Evolutionary conservation across 2,329 filamentous ascomycete genomes (phyloP).

Genomic region (Trichoderma oligosporum): DNA sequence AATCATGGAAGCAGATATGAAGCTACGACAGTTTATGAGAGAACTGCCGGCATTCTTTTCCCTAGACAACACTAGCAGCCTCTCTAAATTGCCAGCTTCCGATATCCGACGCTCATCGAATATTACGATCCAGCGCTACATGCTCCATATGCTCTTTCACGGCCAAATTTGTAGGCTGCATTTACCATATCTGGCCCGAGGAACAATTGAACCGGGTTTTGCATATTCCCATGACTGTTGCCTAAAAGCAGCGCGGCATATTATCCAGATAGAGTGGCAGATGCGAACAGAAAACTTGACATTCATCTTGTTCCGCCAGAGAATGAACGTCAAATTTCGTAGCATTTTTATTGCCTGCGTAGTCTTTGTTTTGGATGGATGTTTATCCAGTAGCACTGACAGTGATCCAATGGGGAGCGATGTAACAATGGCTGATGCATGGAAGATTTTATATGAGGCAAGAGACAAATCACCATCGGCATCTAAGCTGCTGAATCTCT

Average conservation of each 20-base stretch:
- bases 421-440: constrained; percentile 30
- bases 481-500: constrained; percentile 31
- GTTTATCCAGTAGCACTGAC: constrained; percentile 24
- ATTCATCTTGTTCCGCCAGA: constrained; percentile 29
- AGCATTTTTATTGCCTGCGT: constrained; percentile 36
- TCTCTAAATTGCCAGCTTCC: constrained; percentile 23
- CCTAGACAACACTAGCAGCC: constrained; percentile 20
- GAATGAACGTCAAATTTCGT: constrained; percentile 32
- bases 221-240: constrained; percentile 32
- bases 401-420: constrained; percentile 26
- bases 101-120: constrained; percentile 25
- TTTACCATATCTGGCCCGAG: constrained; percentile 34
- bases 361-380: constrained; percentile 34
- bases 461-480: constrained; percentile 29
- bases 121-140: constrained; percentile 32
- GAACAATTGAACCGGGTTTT: constrained; percentile 33
- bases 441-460: constrained; percentile 34
- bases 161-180: constrained; percentile 37
- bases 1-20: constrained; percentile 34
- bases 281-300: constrained; percentile 28
- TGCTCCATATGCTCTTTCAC: constrained; percentile 34
- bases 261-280: constrained; percentile 31
- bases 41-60: constrained; percentile 32
- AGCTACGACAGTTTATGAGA: constrained; percentile 29
- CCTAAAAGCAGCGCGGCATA: constrained; percentile 31